These are phyloP conservation scores for Cutaneotrichosporon cavernicola DNA, from an alignment of 1,284 basidiomycete genomes.

Conservation along the genomic window DNA sequence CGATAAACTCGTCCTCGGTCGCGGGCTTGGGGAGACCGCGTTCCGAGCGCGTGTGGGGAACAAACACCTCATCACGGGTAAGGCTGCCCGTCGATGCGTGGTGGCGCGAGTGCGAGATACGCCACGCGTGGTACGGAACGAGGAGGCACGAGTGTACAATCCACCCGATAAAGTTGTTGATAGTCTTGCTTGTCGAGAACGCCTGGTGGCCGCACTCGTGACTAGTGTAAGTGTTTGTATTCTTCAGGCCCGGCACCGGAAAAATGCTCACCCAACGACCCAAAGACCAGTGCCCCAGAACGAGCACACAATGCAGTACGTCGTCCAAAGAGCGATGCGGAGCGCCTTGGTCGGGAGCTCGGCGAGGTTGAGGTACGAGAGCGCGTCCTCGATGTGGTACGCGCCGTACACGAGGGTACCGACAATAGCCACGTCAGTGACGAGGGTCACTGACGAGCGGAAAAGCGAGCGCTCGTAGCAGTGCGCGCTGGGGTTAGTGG, in stretches of 20 bases:
- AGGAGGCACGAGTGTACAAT: slow-evolving; percentile 87
- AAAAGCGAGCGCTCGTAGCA: slow-evolving; percentile 90
- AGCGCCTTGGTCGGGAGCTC: slow-evolving; percentile 59
- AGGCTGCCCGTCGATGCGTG: slow-evolving; percentile 94
- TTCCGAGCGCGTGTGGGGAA: slow-evolving; percentile 82
- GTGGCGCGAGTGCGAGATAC: slow-evolving; percentile 93
- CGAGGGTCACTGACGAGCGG: slow-evolving; percentile 73
- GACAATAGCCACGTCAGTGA: slow-evolving; percentile 74
- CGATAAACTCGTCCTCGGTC: slow-evolving; percentile 63
- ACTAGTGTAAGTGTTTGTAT: slow-evolving; percentile 33
- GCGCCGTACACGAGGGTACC: slow-evolving; percentile 68
- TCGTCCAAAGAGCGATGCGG: slow-evolving; percentile 68
- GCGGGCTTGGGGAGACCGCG: slow-evolving; percentile 65
- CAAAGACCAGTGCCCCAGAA: slow-evolving; percentile 88
- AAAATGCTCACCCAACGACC: slow-evolving; percentile 63
- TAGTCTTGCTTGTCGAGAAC: slow-evolving; percentile 84
- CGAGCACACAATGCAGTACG: slow-evolving; percentile 77
- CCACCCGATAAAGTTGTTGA: slow-evolving; percentile 95
- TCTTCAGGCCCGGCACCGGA: neutral
- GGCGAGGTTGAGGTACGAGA: slow-evolving; percentile 18
- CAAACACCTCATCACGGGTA: slow-evolving; percentile 94
- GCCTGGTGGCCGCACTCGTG: slow-evolving; percentile 88
- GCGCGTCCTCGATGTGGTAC: slow-evolving; percentile 63
- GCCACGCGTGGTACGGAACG: slow-evolving; percentile 97
- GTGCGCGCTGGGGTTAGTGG: slow-evolving; percentile 60